Evolutionary conservation across 768 basidiomycete genomes (phyloP).

Genomic region (Tricholoma sp.): DNA sequence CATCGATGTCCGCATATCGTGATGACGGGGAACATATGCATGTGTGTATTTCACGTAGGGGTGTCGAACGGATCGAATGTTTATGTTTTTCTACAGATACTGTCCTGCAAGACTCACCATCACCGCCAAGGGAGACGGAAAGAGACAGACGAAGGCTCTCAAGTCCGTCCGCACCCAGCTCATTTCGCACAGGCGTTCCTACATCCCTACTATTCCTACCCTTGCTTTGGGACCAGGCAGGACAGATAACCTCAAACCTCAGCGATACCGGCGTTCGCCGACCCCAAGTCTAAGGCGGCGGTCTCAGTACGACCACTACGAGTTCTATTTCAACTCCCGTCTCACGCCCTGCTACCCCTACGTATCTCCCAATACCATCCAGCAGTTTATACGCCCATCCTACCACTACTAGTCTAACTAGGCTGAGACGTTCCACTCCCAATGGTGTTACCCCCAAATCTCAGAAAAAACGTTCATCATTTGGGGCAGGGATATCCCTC

Average conservation of each 20-base stretch:
- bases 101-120: constrained; percentile 90
- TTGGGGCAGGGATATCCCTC: constrained; percentile 35
- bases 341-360: constrained; percentile 73
- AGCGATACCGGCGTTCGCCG: constrained; percentile 45
- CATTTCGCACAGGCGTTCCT: constrained; percentile 45
- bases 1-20: constrained; percentile 99
- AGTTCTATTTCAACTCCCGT: constrained; percentile 62
- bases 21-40: constrained; percentile 99
- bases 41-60: constrained; percentile 48
- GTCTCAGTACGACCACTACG: constrained; percentile 41
- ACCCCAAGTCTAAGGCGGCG: constrained; percentile 69
- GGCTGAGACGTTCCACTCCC: constrained; percentile 58
- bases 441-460: constrained; percentile 32
- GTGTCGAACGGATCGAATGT: not conserved
- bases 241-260: constrained; percentile 39
- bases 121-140: constrained; percentile 53
- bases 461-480: constrained; percentile 57
- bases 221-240: constrained; percentile 35
- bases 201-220: constrained; percentile 40
- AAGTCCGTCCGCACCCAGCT: constrained; percentile 54
- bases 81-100: constrained; percentile 49
- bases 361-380: constrained; percentile 69
- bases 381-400: constrained; percentile 41
- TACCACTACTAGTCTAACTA: constrained; percentile 31
- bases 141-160: constrained; percentile 56